A percentile compares a stretch with the other conserved stretches of the same genome.
Conservation (phyloP, 768 basidiomycete species). For the Lentinula sp. region DNA sequence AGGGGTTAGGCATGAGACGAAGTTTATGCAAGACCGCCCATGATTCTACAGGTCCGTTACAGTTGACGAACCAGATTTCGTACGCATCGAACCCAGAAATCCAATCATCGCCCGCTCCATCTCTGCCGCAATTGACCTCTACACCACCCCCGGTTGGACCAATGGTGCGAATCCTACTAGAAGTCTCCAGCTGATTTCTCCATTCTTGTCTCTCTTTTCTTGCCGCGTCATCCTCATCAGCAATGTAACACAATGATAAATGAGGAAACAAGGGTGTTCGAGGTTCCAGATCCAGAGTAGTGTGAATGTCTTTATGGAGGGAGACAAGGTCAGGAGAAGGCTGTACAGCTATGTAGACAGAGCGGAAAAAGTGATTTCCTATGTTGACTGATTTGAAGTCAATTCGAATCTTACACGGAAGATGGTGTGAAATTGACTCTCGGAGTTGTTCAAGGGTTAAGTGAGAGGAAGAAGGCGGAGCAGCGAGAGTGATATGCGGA, state of each 20-base stretch:
- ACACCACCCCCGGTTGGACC: conserved; percentile 12
- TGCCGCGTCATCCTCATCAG: conserved; percentile 49
- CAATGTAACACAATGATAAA: conserved; percentile 69
- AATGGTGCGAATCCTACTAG: conserved; percentile 23
- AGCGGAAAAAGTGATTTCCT: conserved; percentile 64
- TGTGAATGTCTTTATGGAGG: conserved; percentile 45
- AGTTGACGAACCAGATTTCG: conserved; percentile 57
- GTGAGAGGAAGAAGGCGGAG: conserved; percentile 24
- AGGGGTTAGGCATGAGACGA: conserved; percentile 2
- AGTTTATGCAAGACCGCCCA: conserved; percentile 49
- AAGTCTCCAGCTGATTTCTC: conserved; percentile 32
- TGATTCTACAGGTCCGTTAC: conserved; percentile 52
- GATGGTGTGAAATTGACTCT: conserved; percentile 27
- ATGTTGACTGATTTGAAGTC: conserved; percentile 49
- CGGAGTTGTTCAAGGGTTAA: conserved; percentile 27
- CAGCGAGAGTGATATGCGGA: conserved; percentile 69
- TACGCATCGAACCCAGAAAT: conserved; percentile 34
- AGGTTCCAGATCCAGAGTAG: conserved; percentile 29
- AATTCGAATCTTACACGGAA: conserved; percentile 29
- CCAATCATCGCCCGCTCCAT: conserved; percentile 22
- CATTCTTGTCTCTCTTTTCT: conserved; percentile 43
- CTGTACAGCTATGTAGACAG: conserved; percentile 53
- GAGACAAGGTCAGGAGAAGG: conserved; percentile 36
- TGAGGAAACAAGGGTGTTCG: conserved; percentile 62
- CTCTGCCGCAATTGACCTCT: conserved; percentile 25